Base-by-base conservation (phyloP, 2,329 filamentous ascomycete species). In the Trichoderma polysporum region DNA sequence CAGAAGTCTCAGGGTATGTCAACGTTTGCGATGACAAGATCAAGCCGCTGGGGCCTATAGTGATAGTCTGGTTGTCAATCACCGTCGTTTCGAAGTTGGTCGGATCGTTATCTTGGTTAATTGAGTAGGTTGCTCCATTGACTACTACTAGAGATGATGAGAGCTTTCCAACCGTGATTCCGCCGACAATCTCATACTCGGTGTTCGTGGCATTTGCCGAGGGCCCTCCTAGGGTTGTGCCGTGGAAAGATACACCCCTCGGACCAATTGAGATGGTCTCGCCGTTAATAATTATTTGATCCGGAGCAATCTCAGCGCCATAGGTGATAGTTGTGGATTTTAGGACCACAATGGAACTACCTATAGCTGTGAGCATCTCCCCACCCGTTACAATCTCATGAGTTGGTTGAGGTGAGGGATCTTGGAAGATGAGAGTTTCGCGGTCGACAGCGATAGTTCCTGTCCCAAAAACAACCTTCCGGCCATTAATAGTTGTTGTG, bases 221-320 rank as follows among this genome's bases (percentile, higher is more conserved):
- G 2, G 73, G 69, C 0, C 83, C 84, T 19, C 84, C 84, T 0
- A 86, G 66, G 0, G 79, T 82, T 33, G 75, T 77, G 33, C 78
- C 78, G 69, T 76, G 79, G 2, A 82, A 72, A 2, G 78, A 70
- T 6, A 85, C 72, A 22, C 81, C 83, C 0, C 73, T 74, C 3
- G 84, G 81, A 0, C 82, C 84, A 60, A 88, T 77, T 1, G 81
- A 79, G 68, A 88, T 77, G 4, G 81, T 83, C 47, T 85, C 83
- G 17, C 83, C 84, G 66, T 81, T 80, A 29, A 89, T 72, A 2
- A 82, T 76, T 15, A 78, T 76, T 0, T 79, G 79, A 0, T 75
- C 73, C 1, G 71, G 73, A 3, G 77, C 69, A 3, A 75, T 73
- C 31, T 70, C 72, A 0, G 76, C 73, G 1, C 80, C 80, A 69